These are phyloP conservation scores for Cutaneotrichosporon sp. DNA, from an alignment of 1,284 basidiomycete species.

Conservation along the genomic window DNA sequence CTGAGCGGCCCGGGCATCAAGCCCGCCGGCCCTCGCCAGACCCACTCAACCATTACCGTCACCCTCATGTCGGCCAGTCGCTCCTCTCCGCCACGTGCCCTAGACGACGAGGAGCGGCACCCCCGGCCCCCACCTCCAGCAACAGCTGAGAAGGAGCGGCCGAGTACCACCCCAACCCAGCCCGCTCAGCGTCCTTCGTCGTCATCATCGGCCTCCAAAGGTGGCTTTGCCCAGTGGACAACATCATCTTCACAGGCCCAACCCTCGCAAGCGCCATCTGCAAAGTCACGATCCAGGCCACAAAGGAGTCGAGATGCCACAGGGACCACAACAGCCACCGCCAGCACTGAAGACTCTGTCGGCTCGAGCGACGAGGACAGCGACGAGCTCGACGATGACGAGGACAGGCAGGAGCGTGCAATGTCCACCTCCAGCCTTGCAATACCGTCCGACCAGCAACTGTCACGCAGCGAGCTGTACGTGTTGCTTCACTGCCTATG, in stretches of 20 bases:
- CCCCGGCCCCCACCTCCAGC: no score
- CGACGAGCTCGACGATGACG: conserved; percentile 25
- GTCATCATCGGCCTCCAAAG: not conserved
- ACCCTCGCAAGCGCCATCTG: not conserved
- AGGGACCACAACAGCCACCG: conserved; percentile 5
- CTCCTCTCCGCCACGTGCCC: not conserved
- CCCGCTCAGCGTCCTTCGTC: not conserved
- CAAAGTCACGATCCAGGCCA: not conserved
- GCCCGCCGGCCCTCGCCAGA: conserved; percentile 4
- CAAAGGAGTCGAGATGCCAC: not conserved
- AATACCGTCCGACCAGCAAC: not conserved
- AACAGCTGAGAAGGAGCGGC: no score
- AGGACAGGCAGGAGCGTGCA: conserved; percentile 6
- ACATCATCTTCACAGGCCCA: not conserved
- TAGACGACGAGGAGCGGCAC: not conserved
- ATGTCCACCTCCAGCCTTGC: conserved; percentile 1
- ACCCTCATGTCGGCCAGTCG: conserved; percentile 10
- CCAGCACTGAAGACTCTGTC: conserved; percentile 13
- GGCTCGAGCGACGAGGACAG: conserved; percentile 18
- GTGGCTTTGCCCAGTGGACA: conserved; percentile 5
- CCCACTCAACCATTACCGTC: conserved; percentile 1
- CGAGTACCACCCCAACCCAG: not conserved
- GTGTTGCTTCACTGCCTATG: not conserved
- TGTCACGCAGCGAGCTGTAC: conserved; percentile 12
- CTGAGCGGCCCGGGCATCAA: conserved; percentile 5